These are phyloP conservation scores for Bruguiera sexangula DNA, from an alignment of 345 rosid genomes.

Conservation along the genomic window DNA sequence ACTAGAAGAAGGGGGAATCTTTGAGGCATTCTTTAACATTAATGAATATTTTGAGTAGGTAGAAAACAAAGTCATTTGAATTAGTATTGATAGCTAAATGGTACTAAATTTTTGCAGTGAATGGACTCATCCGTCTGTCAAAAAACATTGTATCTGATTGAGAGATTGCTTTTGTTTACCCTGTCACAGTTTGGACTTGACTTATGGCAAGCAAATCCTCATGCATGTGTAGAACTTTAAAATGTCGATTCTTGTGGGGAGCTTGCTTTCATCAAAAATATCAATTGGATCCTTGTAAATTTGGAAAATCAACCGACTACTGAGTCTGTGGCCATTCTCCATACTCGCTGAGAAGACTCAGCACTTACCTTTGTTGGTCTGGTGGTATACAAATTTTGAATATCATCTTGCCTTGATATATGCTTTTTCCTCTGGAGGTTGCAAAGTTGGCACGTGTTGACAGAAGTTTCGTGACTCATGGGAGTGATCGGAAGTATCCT, in stretches of 20 bases:
- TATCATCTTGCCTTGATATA: conserved; percentile 20
- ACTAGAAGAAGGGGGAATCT: too few relatives aligned
- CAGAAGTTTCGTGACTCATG: conserved; percentile 12
- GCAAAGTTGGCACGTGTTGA: conserved; percentile 17
- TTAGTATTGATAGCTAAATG: background rate
- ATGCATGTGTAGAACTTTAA: conserved; percentile 21
- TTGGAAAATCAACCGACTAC: conserved; percentile 21
- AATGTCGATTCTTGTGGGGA: conserved; percentile 15
- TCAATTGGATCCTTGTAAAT: conserved; percentile 28
- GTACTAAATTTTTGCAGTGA: background rate
- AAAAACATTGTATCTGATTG: background rate
- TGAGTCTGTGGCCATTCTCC: conserved; percentile 21
- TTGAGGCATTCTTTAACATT: background rate
- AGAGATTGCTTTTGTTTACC: conserved; percentile 4
- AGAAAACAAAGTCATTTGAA: background rate
- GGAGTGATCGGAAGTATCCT: conserved; percentile 12
- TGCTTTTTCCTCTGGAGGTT: conserved; percentile 17
- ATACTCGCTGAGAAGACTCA: conserved; percentile 22
- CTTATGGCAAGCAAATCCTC: conserved; percentile 17
- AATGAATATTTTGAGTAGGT: background rate
- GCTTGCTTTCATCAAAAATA: conserved; percentile 16
- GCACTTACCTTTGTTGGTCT: conserved; percentile 17
- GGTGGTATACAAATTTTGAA: conserved; percentile 36
- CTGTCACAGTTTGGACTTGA: conserved; percentile 27
- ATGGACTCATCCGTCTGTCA: background rate